Evolutionary conservation across 805 yeast genomes (phyloP).

Genomic region (Hanseniaspora pseudoguilliermondii): DNA sequence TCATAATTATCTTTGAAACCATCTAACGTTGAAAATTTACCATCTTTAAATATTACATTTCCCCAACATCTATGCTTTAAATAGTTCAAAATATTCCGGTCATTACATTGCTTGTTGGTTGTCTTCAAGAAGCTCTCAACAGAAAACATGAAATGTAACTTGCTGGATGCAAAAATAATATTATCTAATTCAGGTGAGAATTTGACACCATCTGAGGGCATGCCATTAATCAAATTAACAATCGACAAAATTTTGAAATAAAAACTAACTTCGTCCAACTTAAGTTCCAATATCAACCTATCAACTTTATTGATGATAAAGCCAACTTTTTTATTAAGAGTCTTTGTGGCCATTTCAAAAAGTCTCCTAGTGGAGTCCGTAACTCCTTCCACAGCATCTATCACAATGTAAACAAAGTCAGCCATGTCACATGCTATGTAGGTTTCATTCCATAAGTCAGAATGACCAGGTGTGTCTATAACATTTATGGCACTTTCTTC

Average conservation of each 20-base stretch:
- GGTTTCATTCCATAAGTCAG: conserved; percentile 67
- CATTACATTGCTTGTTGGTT: conserved; percentile 33
- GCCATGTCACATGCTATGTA: conserved; percentile 51
- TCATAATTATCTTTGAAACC: conserved; percentile 19
- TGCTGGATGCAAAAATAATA: conserved; percentile 63
- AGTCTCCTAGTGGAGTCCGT: conserved; percentile 40
- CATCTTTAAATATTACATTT: conserved; percentile 38
- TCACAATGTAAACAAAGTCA: conserved; percentile 44
- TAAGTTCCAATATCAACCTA: conserved; percentile 65
- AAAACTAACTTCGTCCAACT: conserved; percentile 61
- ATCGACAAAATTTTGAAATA: conserved; percentile 51
- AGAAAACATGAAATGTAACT: conserved; percentile 51
- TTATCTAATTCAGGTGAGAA: conserved; percentile 52
- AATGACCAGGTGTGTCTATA: conserved; percentile 87
- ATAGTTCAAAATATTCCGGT: conserved; percentile 25
- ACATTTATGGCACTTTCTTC: conserved; percentile 45
- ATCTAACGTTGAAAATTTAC: conserved; percentile 34
- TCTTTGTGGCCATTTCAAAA: conserved; percentile 32
- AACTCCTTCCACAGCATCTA: conserved; percentile 73
- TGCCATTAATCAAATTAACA: conserved; percentile 52
- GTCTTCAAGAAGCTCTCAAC: conserved; percentile 48
- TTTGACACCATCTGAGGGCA: conserved; percentile 30
- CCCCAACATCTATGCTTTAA: conserved; percentile 68
- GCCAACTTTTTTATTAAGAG: conserved; percentile 42
- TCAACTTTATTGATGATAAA: conserved; percentile 74